Evolutionary conservation across 1,284 basidiomycete genomes (phyloP).

Genomic region (Vanrija sp.): DNA sequence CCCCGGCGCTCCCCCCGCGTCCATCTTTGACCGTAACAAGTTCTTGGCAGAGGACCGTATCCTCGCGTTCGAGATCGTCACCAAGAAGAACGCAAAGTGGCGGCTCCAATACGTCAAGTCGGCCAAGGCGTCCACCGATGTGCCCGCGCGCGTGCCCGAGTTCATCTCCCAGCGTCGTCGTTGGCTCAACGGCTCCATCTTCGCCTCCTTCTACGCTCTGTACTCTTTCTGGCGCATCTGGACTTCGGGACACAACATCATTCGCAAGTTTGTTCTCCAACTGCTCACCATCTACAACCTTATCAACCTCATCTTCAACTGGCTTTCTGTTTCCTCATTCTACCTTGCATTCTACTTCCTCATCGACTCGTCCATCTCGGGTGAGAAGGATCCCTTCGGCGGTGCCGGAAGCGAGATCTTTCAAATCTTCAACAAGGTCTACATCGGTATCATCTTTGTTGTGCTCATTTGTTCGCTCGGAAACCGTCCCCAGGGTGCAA

Average conservation of each 20-base stretch:
- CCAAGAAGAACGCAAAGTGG: conserved; percentile 47
- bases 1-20: conserved; percentile 39
- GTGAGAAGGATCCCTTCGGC: conserved; percentile 63
- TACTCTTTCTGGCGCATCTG: conserved; percentile 80
- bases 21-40: conserved; percentile 70
- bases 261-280: conserved; percentile 76
- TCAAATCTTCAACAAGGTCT: conserved; percentile 66
- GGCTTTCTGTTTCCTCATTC: conserved; percentile 71
- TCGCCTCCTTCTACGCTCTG: conserved; percentile 77
- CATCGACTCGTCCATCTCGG: conserved; percentile 62
- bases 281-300: conserved; percentile 50
- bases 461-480: conserved; percentile 54
- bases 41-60: conserved; percentile 65
- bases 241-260: conserved; percentile 83
- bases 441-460: conserved; percentile 40
- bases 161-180: conserved; percentile 87
- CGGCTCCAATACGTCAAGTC: conserved; percentile 87
- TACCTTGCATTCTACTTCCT: conserved; percentile 53
- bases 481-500: conserved; percentile 79
- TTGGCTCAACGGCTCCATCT: conserved; percentile 72
- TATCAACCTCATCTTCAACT: conserved; percentile 44
- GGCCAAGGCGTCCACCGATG: conserved; percentile 77
- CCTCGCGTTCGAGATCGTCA: conserved; percentile 45
- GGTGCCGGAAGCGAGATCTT: conserved; percentile 73
- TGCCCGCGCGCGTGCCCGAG: conserved; percentile 69